phyloP scores from a whole-genome alignment of 2,329 filamentous ascomycete genomes.

The Alternaria incomplexa region DNA sequence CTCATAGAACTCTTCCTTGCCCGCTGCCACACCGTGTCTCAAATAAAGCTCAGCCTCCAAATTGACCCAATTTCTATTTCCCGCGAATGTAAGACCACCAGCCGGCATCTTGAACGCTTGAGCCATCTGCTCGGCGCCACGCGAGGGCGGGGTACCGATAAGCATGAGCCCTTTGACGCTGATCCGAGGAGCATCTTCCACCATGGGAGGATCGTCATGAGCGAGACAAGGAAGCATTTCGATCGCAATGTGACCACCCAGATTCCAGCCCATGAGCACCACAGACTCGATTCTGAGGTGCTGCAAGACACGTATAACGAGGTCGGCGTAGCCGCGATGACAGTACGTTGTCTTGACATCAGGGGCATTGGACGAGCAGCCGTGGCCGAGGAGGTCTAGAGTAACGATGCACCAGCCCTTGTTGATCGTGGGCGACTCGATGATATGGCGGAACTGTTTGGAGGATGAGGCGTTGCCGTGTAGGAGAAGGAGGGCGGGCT shows the following conservation, averaged over 20 bases:
- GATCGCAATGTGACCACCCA: conserved; percentile 43
- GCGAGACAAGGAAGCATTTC: conserved; percentile 34
- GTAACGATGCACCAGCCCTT: conserved; percentile 30
- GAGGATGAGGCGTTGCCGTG: conserved; percentile 41
- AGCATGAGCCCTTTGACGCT: conserved; percentile 36
- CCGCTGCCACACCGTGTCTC: conserved; percentile 16
- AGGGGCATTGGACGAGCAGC: conserved; percentile 34
- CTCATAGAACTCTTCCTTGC: conserved; percentile 20
- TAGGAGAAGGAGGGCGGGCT: conserved; percentile 36
- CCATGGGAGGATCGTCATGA: neutral
- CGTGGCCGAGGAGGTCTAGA: conserved; percentile 47
- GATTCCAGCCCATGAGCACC: conserved; percentile 41
- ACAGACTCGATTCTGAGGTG: conserved; percentile 19
- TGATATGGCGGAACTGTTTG: conserved; percentile 35
- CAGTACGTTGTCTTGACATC: conserved; percentile 32
- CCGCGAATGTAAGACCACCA: conserved; percentile 16
- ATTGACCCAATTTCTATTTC: conserved; percentile 19
- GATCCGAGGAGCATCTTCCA: neutral
- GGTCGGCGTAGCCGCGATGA: conserved; percentile 39
- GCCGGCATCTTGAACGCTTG: conserved; percentile 18
- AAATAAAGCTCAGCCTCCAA: conserved; percentile 26
- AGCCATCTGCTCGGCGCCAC: conserved; percentile 23
- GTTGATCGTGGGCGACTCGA: conserved; percentile 17
- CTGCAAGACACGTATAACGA: conserved; percentile 36
- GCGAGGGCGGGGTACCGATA: conserved; percentile 34